A percentile compares a stretch with the other conserved stretches of the same genome.
phyloP scores from a whole-genome alignment of 441 rosid genomes.

The Iberis amara region DNA sequence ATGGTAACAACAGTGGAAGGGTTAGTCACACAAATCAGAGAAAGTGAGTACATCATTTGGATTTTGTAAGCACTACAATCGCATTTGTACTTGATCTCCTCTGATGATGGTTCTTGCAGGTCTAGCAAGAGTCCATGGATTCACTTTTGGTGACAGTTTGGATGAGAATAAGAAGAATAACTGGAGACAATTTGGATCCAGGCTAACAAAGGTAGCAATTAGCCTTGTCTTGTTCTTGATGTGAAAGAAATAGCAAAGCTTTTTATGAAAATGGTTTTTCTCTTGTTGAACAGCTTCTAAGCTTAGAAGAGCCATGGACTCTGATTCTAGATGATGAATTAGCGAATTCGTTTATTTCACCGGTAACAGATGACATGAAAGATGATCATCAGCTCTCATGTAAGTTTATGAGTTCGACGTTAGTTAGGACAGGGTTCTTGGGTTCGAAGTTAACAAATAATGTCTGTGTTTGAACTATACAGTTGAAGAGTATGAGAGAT shows the following conservation, averaged over 20 bases:
- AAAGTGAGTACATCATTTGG: conserved; percentile 93
- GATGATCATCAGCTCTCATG: conserved; percentile 78
- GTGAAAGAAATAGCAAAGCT: not conserved
- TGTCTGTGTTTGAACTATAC: conserved; percentile 17
- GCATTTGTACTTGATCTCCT: not conserved
- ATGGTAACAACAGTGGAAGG: conserved; percentile 94
- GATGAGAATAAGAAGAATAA: conserved; percentile 55
- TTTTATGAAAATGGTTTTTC: not conserved
- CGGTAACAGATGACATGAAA: conserved; percentile 69
- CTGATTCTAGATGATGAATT: conserved; percentile 79
- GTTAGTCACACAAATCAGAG: conserved; percentile 80
- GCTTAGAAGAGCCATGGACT: conserved; percentile 70
- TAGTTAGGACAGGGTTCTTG: no score
- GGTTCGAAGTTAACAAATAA: no score
- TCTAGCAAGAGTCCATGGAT: conserved; percentile 93
- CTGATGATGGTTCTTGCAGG: conserved; percentile 37
- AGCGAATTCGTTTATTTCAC: conserved; percentile 85
- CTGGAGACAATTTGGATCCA: conserved; percentile 68
- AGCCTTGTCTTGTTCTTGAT: not conserved
- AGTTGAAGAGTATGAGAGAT: conserved; percentile 81
- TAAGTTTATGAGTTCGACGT: conserved; percentile 46
- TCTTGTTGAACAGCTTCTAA: conserved; percentile 52
- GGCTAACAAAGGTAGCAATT: conserved; percentile 57
- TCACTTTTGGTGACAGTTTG: conserved; percentile 91
- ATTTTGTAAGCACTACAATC: no score